Base-by-base conservation (phyloP, 495 filamentous ascomycete species). In the Neurospora sublineolata region DNA sequence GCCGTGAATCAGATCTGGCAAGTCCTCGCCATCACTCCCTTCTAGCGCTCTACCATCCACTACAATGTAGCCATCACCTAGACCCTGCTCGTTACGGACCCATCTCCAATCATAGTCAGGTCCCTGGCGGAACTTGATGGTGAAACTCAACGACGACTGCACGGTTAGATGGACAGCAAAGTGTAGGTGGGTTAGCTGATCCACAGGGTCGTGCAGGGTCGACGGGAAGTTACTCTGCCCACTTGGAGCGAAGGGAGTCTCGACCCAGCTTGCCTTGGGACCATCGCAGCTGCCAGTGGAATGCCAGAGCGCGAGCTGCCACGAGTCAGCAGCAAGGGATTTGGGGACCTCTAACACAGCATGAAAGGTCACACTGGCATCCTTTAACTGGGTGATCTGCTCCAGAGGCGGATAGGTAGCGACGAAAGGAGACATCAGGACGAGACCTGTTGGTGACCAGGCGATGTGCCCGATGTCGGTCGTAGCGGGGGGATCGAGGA, bases 301-400 rank as follows among this genome's bases (percentile, higher is more conserved):
- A 75, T 94, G 88, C 93, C 93, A 97, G 1, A 97, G 81, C 39
- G 89, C 85, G 7, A 91, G 85, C 76, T 95, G 86, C 91, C 91
- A 96, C 44, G 80, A 72, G 73, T 90, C 85, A 8, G 86, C 76
- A 1, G 83, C 83, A 39, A 87, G 84, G 68, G 80, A 82, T 40
- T 77, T 83, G 60, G 86, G 88, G 30, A 88, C 86, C 72, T 93
- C 91, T 37, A 97, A 81, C n/a, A 93, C 80, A 18, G 92, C 91
- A 18, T 86, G 89, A 72, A 95, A 91, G 3, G 76, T 76, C 14
- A 91, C 82, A 81, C 87, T 75, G 9, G 73, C 71, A 46, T 82
- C 76, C n/a, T 80, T 80, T 23, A 91, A 73, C 72, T 87, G 84
- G 3, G 91, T 91, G 10, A 90, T 83, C 77, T 93, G 90, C 6